phyloP scores from a whole-genome alignment of 441 rosid species.

The Aquilaria agallochum region DNA sequence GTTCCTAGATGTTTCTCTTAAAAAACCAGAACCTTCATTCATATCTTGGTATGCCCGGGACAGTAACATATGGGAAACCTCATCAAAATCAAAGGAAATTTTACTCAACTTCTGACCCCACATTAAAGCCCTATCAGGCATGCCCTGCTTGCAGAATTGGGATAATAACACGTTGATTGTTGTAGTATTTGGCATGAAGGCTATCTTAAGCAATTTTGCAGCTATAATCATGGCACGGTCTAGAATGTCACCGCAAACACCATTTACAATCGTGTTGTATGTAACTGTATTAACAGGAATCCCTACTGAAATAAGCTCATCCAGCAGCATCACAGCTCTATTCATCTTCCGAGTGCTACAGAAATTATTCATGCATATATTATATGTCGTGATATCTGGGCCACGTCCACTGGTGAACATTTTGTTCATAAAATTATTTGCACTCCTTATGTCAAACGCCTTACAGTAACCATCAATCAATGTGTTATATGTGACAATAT shows the following conservation, averaged over 20 bases:
- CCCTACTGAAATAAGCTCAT: conserved; percentile 56
- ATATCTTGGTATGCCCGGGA: conserved; percentile 33
- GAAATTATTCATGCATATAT: conserved; percentile 47
- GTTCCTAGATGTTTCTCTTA: conserved; percentile 40
- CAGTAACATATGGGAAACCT: conserved; percentile 46
- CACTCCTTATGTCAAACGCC: conserved; percentile 45
- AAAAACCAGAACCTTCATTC: conserved; percentile 16
- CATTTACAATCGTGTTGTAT: conserved; percentile 62
- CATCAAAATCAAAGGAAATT: conserved; percentile 56
- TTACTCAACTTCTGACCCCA: conserved; percentile 69
- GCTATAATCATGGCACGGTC: conserved; percentile 60
- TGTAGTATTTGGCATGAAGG: conserved; percentile 54
- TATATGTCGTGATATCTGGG: conserved; percentile 66
- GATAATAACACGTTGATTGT: conserved; percentile 54
- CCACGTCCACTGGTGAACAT: conserved; percentile 47
- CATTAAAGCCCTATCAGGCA: conserved; percentile 54
- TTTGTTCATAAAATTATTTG: conserved; percentile 36
- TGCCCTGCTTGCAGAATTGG: conserved; percentile 60
- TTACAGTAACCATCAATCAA: conserved; percentile 58
- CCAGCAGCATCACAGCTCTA: conserved; percentile 48
- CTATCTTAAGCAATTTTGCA: conserved; percentile 74
- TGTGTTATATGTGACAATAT: conserved; percentile 67
- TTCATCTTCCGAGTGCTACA: conserved; percentile 37
- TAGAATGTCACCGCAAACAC: conserved; percentile 44
- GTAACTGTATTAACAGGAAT: conserved; percentile 59